Evolutionary conservation across 495 filamentous ascomycete genomes (phyloP), one percentile per base, ranked within the genome.

Genomic region (Pyronema domesticum): DNA sequence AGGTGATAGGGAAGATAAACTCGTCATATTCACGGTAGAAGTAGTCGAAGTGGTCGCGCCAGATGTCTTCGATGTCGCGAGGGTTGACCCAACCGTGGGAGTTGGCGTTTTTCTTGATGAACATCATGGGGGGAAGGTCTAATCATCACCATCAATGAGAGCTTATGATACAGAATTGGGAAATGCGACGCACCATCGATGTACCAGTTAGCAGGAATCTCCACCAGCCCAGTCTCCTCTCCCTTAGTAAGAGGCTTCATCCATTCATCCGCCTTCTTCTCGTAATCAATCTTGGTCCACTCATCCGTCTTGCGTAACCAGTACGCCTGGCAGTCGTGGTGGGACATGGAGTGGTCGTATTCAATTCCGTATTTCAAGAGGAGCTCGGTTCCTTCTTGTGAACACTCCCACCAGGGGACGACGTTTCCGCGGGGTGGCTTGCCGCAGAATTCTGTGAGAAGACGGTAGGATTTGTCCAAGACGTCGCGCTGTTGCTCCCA

Each of bases 401-500:
- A 76, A 3, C 78, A 80, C 56, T 82, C 77, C 82, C 81, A 87
- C 63, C 71, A 72, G 37, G 64, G 68, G 17, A 62, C 78, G 1
- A 85, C 82, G 44, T 74, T 78, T 2, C 82, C 81, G 6, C 80
- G 68, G 0, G 82, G 85, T 3, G 82, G 79, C 67, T 86, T 86
- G 9, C 81, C 80, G 52, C 77, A 81, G 68, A 88, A 88, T 0
- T 83, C 76, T 0, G 76, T 82, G 17, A 89, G 71, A 62, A 86
- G 72, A 33, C 73, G 72, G 67, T 80, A 86, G 0, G 81, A 86
- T 68, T 86, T 84, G 57, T 86, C 82, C 13, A 89, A 72, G 44
- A 88, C 78, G 39, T 79, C 81, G 3, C 74, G 75, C 62, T 88
- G 83, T 64, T 87, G 84, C 61, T 84, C 80, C 37, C 80, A 67